A percentile compares a stretch with the other conserved stretches of the same genome.
Evolutionary conservation across 805 yeast species (phyloP).

Genomic region (Kregervanrija pseudodelftensis): DNA sequence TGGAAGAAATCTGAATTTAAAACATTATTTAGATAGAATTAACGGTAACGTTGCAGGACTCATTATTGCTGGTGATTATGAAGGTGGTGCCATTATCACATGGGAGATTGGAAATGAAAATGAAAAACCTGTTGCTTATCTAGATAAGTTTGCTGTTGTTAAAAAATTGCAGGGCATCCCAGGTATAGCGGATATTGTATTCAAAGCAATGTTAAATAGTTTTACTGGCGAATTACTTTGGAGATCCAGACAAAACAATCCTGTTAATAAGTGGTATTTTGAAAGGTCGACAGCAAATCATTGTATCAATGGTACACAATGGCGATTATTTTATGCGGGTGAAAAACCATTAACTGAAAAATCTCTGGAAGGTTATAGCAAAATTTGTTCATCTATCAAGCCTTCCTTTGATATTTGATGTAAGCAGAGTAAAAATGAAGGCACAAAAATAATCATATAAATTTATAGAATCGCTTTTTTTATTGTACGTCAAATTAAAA

Average conservation of each 20-base stretch:
- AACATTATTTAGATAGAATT: conserved; percentile 61
- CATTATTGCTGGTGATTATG: conserved; percentile 88
- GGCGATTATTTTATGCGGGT: conserved; percentile 39
- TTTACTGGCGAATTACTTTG: conserved; percentile 75
- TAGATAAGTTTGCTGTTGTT: conserved; percentile 91
- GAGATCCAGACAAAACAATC: conserved; percentile 83
- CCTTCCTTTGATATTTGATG: conserved; percentile 38
- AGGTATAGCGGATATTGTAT: conserved; percentile 88
- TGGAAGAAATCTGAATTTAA: conserved; percentile 54
- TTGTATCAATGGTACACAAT: conserved; percentile 31
- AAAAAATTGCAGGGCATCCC: conserved; percentile 81
- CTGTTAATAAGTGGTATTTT: conserved; percentile 96
- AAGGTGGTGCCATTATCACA: conserved; percentile 90
- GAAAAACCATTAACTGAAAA: conserved; percentile 23
- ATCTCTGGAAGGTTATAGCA: conserved; percentile 40
- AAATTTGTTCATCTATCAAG: conserved; percentile 47
- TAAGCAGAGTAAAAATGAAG: neutral
- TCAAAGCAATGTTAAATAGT: conserved; percentile 64
- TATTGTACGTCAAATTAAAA: neutral
- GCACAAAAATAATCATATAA: neutral
- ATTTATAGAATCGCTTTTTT: neutral
- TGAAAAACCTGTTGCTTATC: conserved; percentile 50
- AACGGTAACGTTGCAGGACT: conserved; percentile 63
- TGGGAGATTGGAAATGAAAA: conserved; percentile 44
- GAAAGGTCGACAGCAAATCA: conserved; percentile 77